Conservation (phyloP, 257 asterid genomes). For the Gentiana macrophylla region DNA sequence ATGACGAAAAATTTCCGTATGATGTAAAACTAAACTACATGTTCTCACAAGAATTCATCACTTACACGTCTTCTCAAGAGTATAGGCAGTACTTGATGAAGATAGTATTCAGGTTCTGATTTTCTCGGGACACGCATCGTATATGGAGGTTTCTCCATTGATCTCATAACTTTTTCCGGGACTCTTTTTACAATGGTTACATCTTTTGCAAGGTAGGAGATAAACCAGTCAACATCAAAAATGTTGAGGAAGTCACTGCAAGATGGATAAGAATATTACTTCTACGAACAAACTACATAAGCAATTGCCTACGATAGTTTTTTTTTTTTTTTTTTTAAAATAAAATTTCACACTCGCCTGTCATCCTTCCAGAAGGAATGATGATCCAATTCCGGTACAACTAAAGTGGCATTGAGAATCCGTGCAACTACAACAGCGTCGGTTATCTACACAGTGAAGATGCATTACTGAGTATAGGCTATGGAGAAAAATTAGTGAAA, state of each 20-base stretch:
- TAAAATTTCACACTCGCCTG: constrained; percentile 46
- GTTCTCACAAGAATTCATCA: constrained; percentile 2
- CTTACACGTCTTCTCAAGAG: constrained; percentile 91
- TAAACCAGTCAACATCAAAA: constrained; percentile 94
- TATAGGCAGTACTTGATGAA: constrained; percentile 91
- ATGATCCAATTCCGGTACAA: constrained; percentile 94
- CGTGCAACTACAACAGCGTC: constrained; percentile 99
- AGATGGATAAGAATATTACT: constrained; percentile 10
- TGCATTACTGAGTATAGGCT: constrained; percentile 12
- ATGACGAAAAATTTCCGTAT: no score
- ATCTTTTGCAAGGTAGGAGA: constrained; percentile 85
- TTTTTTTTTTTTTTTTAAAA: not conserved
- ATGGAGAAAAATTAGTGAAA: constrained; percentile 11
- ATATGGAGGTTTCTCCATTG: constrained; percentile 98
- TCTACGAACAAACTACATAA: no score
- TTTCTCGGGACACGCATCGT: constrained; percentile 98
- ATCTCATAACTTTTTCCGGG: constrained; percentile 93
- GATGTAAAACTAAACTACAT: constrained; percentile 2
- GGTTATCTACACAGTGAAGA: constrained; percentile 58
- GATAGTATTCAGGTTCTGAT: constrained; percentile 92
- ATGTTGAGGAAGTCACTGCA: constrained; percentile 87
- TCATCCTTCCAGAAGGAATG: constrained; percentile 96
- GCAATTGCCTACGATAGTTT: not conserved
- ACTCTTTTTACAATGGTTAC: constrained; percentile 79
- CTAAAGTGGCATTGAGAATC: constrained; percentile 90